A percentile compares a stretch with the other conserved stretches of the same genome.
phyloP scores from a whole-genome alignment of 1,284 basidiomycete genomes.

The Blastosporella zonata region DNA sequence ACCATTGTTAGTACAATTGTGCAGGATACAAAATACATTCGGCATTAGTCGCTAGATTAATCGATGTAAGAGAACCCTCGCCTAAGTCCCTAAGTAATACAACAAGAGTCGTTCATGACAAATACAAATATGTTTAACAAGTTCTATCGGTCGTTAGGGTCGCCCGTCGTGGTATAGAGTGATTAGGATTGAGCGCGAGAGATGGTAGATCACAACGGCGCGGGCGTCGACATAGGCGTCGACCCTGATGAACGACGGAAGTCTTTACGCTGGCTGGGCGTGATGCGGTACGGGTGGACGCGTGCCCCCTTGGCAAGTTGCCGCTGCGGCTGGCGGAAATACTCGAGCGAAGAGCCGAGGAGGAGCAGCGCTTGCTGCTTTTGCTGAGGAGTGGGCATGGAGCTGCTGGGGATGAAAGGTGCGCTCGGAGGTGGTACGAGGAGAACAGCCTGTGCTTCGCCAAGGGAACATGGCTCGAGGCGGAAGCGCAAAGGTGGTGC shows the following conservation, averaged over 20 bases:
- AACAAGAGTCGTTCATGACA: conserved; percentile 6
- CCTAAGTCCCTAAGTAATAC: background rate
- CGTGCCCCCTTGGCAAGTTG: conserved; percentile 44
- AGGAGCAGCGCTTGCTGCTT: conserved; percentile 37
- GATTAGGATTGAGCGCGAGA: background rate
- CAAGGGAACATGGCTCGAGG: conserved; percentile 47
- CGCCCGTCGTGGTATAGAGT: conserved; percentile 2
- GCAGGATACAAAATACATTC: conserved; percentile 11
- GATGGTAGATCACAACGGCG: background rate
- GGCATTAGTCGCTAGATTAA: conserved; percentile 8
- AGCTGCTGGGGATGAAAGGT: conserved; percentile 14
- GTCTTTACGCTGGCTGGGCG: conserved; percentile 18
- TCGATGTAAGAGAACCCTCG: conserved; percentile 6
- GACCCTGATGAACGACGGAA: conserved; percentile 7
- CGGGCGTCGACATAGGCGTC: background rate
- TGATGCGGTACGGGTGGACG: conserved; percentile 53
- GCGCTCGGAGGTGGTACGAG: conserved; percentile 37
- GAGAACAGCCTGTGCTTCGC: conserved; percentile 53
- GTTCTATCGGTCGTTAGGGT: conserved; percentile 12
- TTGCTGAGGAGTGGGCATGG: conserved; percentile 15
- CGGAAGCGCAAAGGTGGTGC: conserved; percentile 29
- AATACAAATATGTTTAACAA: conserved; percentile 16
- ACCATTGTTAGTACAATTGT: background rate
- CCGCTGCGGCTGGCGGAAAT: conserved; percentile 36
- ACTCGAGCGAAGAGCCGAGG: conserved; percentile 42